Base-by-base conservation (phyloP, 176 grass and related monocot species). In the Musa schizocarpa region DNA sequence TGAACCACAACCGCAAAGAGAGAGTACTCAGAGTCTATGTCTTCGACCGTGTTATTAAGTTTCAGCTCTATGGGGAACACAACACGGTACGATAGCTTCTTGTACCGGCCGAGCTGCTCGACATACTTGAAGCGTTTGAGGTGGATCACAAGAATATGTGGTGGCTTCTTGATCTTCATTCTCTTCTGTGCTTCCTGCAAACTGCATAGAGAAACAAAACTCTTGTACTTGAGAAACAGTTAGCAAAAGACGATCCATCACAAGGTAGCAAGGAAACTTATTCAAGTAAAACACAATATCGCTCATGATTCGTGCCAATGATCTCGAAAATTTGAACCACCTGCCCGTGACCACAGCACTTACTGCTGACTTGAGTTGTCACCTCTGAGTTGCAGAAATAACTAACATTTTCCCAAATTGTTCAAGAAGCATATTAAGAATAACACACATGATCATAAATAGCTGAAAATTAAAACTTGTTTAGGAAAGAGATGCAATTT, bases 1-100 rank as follows among this genome's bases (percentile, higher is more conserved):
- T 99, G 95, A 52, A 99, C 86, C 43, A 99, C 90, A 0, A 99
- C 95, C 48, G 95, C 90, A 74, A 94, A 99, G 71, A 99, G 91
- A 16, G 95, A 91, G 63, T 99, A 99, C 81, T 99, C 90, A 0
- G 82, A 84, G 85, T 99, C 95, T 3, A 87, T 84, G 74, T 93
- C 86, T 76, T 89, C 95, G 24, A 86, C 79, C 20, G 91, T 87
- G 78, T 84, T 92, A 49, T 74, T 83, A 52, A 99, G 91, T 76
- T 99, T 99, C 21, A 80, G 69, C 57, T 80, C 78, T 69, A 80
- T 63, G 14, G 78, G 69, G n/a, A 80, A 80, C 69, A 80, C 68
- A 26, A 80, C 68, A 53, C 78, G 68, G 16, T 80, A 80, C 3
- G 21, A 80, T 14, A 80, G 48, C 78, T 80, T 80, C 78, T 73